Evolutionary conservation across 305 asterid species (phyloP), one percentile per base, ranked within the genome.

Genomic region (Solanum hybrid): DNA sequence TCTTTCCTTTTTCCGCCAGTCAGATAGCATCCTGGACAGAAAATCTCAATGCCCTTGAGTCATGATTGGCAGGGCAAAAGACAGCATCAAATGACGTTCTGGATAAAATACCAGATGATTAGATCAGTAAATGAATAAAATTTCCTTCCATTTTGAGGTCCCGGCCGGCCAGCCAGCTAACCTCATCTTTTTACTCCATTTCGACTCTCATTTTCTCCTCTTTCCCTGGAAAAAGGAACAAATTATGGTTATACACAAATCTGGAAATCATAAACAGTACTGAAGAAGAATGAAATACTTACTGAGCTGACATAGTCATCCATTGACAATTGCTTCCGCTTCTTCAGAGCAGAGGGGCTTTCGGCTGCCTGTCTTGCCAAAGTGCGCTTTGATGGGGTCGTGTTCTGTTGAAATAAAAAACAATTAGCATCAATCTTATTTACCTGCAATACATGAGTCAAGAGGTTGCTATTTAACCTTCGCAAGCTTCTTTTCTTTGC

Each of bases 401-500:
- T 76, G 91, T 90, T 94, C 95, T 96, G 88, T 56, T 24, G 13
- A 32, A 31, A 85, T 22, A 56, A 22, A 24, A 40, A 80, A 79
- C 14, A 26, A 5, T 32, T 85, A 85, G 76, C 29, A 85, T 22
- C 46, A 60, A 22, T 20, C 88, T 31, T 32, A 22, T 32, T 56
- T 85, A 22, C 88, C 76, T 56, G 32, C 51, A 85, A 85, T 27
- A 31, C 29, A 32, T 60, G 77, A 85, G 31, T 85, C 72, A 32
- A 85, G 51, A 7, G 87, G 76, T 4, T 85, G 34, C 29, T 22
- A 90, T 32, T 56, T 37, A 90, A 96, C 99, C 98, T 98, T 98
- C 4, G 97, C 97, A 88, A 93, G 94, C 92, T 97, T 98, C 94
- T 98, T 98, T 92, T 97, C 99, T 92, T 97, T 98, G 60, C 99